Base-by-base conservation (phyloP, 352 stramenopile species). In the Globisporangium nodosum region DNA sequence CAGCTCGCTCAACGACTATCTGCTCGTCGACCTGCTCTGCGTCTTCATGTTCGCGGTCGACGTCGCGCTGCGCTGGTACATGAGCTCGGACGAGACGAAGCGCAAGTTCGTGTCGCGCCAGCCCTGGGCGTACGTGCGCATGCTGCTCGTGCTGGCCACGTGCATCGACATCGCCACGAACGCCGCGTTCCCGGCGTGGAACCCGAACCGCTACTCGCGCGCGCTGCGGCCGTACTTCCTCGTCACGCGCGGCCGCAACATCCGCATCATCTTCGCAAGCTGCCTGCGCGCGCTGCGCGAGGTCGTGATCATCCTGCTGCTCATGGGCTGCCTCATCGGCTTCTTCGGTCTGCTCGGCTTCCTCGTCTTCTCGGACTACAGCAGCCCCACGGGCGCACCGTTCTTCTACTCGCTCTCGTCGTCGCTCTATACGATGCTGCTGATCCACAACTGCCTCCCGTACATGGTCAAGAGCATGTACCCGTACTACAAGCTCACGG, bases 391-490 rank as follows among this genome's bases (percentile, higher is more conserved):
- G 12, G 69, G 43, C 31, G 79, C 83, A 13, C 75, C 72, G 48
- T 91, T 75, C 58, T 93, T 91, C 55, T 64, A 79, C 46, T 88
- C 79, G 48, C 64, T 93, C 52, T 71, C 69, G 33, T 85, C 81
- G 15, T 82, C 81, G 30, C 75, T 91, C 66, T 93, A 90, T 64
- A 93, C 83, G 18, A 90, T 93, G 78, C 69, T 91, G 43, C 59
- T 93, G 16, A 84, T 93, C 43, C 76, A 84, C 65, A 89, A 86
- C 64, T 92, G 81, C 56, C 66, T 90, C 64, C 81, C 84, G 16
- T 85, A 85, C 54, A 88, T 93, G 78, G 76, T 85, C 51, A 85
- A 85, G 68, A 85, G 72, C 56, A 90, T 93, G 76, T 87, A 88
- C 43, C 81, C 81, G 59, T 93, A 91, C 69, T 93, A 88, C 64